Conservation (phyloP, 2,329 filamentous ascomycete species). For the Cryphonectria parasitica region DNA sequence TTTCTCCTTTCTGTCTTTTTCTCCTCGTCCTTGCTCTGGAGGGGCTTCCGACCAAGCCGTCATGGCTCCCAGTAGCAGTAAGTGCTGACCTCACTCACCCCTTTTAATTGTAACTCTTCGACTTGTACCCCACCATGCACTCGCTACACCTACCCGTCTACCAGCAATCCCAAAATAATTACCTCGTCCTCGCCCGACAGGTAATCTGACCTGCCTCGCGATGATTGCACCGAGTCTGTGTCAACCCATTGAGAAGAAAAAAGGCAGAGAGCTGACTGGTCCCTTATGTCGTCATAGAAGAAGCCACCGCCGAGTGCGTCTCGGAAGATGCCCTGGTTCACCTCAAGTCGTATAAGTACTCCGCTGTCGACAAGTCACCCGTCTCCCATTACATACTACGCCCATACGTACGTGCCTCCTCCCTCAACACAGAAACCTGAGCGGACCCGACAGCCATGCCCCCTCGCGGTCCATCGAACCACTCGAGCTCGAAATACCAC, state of each 20-base stretch:
- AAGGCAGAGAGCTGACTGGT: slow-evolving; percentile 11
- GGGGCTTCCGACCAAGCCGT: slow-evolving; percentile 14
- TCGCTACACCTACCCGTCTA: background rate
- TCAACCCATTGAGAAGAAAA: slow-evolving; percentile 3
- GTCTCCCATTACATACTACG: slow-evolving; percentile 92
- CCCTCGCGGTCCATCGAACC: slow-evolving; percentile 22
- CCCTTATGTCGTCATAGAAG: slow-evolving; percentile 39
- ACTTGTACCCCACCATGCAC: slow-evolving; percentile 11
- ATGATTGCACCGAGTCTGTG: slow-evolving; percentile 8
- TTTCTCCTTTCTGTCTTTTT: background rate
- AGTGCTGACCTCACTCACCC: slow-evolving; percentile 8
- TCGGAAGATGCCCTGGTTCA: slow-evolving; percentile 90
- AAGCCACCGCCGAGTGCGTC: slow-evolving; percentile 71
- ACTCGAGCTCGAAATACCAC: slow-evolving; percentile 8
- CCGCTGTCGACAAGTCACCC: slow-evolving; percentile 92
- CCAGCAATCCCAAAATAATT: background rate
- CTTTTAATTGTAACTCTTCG: background rate
- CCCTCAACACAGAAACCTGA: slow-evolving; percentile 19
- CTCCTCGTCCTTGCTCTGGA: background rate
- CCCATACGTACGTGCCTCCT: slow-evolving; percentile 77
- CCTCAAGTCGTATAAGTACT: slow-evolving; percentile 96
- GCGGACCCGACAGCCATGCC: slow-evolving; percentile 26
- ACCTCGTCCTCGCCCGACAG: background rate
- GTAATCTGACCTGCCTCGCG: background rate
- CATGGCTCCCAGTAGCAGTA: slow-evolving; percentile 30